phyloP scores from a whole-genome alignment of 2,329 filamentous ascomycete genomes.

The Chaetothyriales sp. region DNA sequence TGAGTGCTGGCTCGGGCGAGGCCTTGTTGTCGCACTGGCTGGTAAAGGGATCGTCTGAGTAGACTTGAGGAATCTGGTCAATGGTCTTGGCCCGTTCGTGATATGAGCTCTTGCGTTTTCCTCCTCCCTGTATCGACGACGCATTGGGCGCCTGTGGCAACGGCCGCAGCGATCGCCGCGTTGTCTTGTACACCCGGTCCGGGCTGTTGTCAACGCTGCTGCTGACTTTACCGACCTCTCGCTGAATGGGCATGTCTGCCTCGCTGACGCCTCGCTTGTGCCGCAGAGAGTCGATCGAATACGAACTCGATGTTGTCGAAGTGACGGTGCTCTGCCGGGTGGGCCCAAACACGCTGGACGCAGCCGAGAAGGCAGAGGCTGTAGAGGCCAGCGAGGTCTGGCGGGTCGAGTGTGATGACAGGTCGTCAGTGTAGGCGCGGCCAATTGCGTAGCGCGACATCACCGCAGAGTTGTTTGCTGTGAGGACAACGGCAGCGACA shows the following conservation, averaged over 20 bases:
- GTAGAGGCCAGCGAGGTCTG: slow-evolving; percentile 42
- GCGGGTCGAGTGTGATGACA: slow-evolving; percentile 25
- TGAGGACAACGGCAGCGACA: neutral
- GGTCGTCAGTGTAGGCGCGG: slow-evolving; percentile 12
- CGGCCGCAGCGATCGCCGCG: slow-evolving; percentile 63
- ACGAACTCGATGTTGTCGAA: slow-evolving; percentile 53
- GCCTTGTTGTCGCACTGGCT: slow-evolving; percentile 27
- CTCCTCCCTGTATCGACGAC: slow-evolving; percentile 22
- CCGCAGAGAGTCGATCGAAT: slow-evolving; percentile 27
- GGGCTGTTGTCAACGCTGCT: slow-evolving; percentile 32
- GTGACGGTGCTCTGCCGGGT: slow-evolving; percentile 54
- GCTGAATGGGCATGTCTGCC: slow-evolving; percentile 39
- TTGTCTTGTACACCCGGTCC: slow-evolving; percentile 54
- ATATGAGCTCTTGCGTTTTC: slow-evolving; percentile 22
- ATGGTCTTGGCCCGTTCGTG: slow-evolving; percentile 48
- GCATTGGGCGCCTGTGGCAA: slow-evolving; percentile 50
- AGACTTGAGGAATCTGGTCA: slow-evolving; percentile 43
- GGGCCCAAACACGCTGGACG: slow-evolving; percentile 34
- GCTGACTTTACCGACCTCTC: slow-evolving; percentile 29
- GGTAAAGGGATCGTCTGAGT: slow-evolving; percentile 31
- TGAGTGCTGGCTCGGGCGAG: slow-evolving; percentile 27
- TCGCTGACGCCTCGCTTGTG: slow-evolving; percentile 69
- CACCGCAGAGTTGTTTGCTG: neutral
- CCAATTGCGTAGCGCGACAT: slow-evolving; percentile 15
- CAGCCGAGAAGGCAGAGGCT: slow-evolving; percentile 35